Evolutionary conservation across 2,329 filamentous ascomycete species (phyloP).

Genomic region (Cercospora zeina): DNA sequence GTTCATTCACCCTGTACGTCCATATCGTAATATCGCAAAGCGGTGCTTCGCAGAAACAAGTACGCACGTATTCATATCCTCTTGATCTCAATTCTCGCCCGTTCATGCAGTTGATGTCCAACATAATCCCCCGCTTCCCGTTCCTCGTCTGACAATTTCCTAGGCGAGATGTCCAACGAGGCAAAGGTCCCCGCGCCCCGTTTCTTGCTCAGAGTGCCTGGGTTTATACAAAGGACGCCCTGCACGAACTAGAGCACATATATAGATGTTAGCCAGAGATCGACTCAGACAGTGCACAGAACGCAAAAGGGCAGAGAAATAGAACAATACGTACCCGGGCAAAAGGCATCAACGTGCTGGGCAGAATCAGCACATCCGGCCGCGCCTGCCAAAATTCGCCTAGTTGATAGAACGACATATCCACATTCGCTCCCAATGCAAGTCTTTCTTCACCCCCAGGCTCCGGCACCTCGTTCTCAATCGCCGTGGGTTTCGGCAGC

Average conservation of each 20-base stretch:
- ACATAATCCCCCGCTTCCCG: constrained; percentile 59
- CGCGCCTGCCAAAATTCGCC: constrained; percentile 86
- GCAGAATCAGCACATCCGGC: constrained; percentile 81
- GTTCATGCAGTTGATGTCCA: constrained; percentile 74
- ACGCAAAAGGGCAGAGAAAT: neutral
- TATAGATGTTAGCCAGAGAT: neutral
- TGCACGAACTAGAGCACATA: constrained; percentile 70
- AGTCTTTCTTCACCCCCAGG: constrained; percentile 49
- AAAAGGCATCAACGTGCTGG: constrained; percentile 81
- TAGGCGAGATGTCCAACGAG: constrained; percentile 71
- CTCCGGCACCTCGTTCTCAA: constrained; percentile 47
- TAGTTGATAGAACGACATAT: constrained; percentile 80
- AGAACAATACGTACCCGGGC: constrained; percentile 68
- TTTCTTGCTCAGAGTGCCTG: constrained; percentile 81
- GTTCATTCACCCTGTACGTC: neutral
- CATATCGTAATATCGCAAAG: neutral
- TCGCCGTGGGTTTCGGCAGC: constrained; percentile 57
- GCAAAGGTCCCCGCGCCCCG: constrained; percentile 83
- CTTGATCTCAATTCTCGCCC: constrained; percentile 83
- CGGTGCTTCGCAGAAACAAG: neutral
- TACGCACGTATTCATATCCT: constrained; percentile 58
- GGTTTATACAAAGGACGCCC: constrained; percentile 86
- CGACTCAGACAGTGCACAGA: neutral
- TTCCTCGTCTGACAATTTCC: constrained; percentile 60
- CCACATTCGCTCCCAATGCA: constrained; percentile 74